Conservation (phyloP, 2,329 filamentous ascomycete genomes). For the Moelleriella libera region DNA sequence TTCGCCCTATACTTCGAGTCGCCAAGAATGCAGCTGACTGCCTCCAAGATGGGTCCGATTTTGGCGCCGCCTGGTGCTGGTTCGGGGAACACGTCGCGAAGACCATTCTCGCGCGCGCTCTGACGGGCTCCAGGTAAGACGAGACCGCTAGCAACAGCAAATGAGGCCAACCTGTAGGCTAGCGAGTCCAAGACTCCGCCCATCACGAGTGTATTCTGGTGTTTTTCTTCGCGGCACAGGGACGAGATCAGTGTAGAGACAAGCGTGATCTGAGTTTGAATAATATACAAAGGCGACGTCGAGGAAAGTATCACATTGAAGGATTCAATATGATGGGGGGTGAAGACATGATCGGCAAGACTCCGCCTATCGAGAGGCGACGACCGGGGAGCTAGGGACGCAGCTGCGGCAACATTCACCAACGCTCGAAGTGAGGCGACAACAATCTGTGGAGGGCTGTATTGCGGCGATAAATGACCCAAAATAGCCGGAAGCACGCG, state of each 20-base stretch:
- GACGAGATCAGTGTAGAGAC: constrained; percentile 40
- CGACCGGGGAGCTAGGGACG: constrained; percentile 37
- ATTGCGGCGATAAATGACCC: constrained; percentile 49
- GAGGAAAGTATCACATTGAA: constrained; percentile 53
- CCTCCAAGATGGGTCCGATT: constrained; percentile 59
- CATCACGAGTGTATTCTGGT: constrained; percentile 59
- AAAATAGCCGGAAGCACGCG: constrained; percentile 57
- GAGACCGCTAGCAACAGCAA: constrained; percentile 52
- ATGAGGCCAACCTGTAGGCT: constrained; percentile 56
- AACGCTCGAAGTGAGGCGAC: constrained; percentile 63
- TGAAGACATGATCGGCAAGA: constrained; percentile 54
- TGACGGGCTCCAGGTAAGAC: constrained; percentile 52
- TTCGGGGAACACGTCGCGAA: constrained; percentile 43
- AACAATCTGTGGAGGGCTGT: constrained; percentile 51
- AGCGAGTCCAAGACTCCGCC: constrained; percentile 66
- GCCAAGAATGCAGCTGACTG: constrained; percentile 61
- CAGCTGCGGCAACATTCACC: constrained; percentile 54
- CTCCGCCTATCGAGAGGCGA: constrained; percentile 30
- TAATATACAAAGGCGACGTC: constrained; percentile 31
- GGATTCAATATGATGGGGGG: constrained; percentile 42
- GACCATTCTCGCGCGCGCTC: constrained; percentile 36
- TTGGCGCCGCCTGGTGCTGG: constrained; percentile 44
- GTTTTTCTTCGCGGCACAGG: constrained; percentile 53
- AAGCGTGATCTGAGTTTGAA: constrained; percentile 48
- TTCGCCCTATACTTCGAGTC: constrained; percentile 68